phyloP scores from a whole-genome alignment of 2,329 filamentous ascomycete genomes.

The Ramularia collo-cygni region DNA sequence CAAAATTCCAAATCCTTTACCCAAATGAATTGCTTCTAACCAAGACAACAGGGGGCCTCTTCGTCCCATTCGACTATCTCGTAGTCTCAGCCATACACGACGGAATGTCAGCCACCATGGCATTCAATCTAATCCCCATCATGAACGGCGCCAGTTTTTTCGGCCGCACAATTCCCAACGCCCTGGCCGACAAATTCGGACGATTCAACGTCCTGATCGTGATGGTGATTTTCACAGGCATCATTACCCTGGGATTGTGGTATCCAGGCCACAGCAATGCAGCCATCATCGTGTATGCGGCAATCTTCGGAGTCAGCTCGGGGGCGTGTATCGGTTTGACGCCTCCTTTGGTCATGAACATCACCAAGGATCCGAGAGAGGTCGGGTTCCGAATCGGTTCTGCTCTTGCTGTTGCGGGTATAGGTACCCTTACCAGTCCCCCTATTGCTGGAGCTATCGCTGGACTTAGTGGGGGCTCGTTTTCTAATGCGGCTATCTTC shows the following conservation, averaged over 20 bases:
- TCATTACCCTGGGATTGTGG: conserved; percentile 50
- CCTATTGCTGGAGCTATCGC: conserved; percentile 44
- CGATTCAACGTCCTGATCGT: conserved; percentile 49
- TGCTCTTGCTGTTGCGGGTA: conserved; percentile 53
- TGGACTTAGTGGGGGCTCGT: conserved; percentile 1
- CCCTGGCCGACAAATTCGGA: conserved; percentile 48
- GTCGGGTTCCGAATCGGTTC: conserved; percentile 63
- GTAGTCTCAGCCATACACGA: conserved; percentile 39
- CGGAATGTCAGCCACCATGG: conserved; percentile 44
- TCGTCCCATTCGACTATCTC: conserved; percentile 50
- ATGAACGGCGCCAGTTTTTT: conserved; percentile 53
- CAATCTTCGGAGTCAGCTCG: conserved; percentile 63
- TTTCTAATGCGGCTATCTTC: no score
- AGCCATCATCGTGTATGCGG: conserved; percentile 56
- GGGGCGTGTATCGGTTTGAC: conserved; percentile 59
- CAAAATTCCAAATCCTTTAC: no score
- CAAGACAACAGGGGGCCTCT: no score
- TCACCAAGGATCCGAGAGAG: conserved; percentile 60
- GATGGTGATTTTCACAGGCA: conserved; percentile 41
- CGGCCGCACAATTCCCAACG: conserved; percentile 50
- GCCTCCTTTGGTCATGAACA: conserved; percentile 61
- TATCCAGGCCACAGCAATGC: conserved; percentile 46
- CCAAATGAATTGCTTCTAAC: no score
- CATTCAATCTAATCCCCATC: conserved; percentile 56
- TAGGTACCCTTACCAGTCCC: conserved; percentile 57